phyloP scores from a whole-genome alignment of 1,284 basidiomycete genomes.

The Xanthoconium separans region DNA sequence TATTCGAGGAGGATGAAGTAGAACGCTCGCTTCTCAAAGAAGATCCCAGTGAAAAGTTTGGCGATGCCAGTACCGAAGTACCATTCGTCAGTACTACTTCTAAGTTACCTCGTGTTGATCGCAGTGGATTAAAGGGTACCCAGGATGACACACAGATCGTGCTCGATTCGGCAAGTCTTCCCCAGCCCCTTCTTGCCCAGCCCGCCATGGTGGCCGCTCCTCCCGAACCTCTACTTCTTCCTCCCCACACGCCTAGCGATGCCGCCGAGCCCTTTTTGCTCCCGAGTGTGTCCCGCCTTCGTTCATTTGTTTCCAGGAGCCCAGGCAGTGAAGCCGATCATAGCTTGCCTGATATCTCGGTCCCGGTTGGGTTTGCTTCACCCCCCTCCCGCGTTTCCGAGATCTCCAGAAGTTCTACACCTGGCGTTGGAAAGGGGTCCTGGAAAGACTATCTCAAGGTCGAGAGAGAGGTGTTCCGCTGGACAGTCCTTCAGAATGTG shows the following conservation, averaged over 20 bases:
- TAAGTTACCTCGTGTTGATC: conserved; percentile 9
- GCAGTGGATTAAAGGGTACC: conserved; percentile 17
- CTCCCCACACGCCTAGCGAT: conserved; percentile 32
- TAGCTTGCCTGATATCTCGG: conserved; percentile 43
- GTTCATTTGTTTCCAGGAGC: conserved; percentile 60
- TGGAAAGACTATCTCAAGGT: conserved; percentile 25
- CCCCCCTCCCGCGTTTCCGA: conserved; percentile 69
- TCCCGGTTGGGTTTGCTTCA: conserved; percentile 46
- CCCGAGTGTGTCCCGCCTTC: conserved; percentile 80
- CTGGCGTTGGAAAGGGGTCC: conserved; percentile 25
- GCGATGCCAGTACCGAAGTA: conserved; percentile 37
- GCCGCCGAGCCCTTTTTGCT: conserved; percentile 60
- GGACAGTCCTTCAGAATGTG: conserved; percentile 71
- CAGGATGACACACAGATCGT: conserved; percentile 38
- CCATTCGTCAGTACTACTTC: conserved; percentile 40
- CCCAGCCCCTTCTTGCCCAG: conserved; percentile 41
- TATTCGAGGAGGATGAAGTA: conserved; percentile 47
- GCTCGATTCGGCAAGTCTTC: conserved; percentile 44
- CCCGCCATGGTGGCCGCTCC: conserved; percentile 35
- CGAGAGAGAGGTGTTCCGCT: conserved; percentile 69
- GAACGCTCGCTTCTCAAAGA: conserved; percentile 45
- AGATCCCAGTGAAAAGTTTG: conserved; percentile 25
- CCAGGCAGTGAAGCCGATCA: conserved; percentile 54
- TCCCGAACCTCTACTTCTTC: conserved; percentile 36
- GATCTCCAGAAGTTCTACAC: conserved; percentile 67